Percentiles rank a stretch among this genome's conserved stretches.
Conservation (phyloP, 164 flowering plant genomes). For the Echeveria elegans region DNA sequence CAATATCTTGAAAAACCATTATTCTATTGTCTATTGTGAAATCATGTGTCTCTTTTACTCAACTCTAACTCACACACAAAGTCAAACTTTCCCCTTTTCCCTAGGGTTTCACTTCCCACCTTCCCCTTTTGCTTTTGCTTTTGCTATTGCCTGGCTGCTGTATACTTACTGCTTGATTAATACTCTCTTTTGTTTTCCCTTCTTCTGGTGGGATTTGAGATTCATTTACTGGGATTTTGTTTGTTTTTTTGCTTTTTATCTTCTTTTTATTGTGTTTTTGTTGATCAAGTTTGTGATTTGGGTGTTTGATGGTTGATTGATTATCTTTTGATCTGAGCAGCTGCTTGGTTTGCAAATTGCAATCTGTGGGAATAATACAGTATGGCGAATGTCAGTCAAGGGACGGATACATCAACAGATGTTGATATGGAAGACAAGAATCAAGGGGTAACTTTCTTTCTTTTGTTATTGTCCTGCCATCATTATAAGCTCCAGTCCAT, state of each 20-base stretch:
- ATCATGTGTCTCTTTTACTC: too few species aligned
- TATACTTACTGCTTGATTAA: not conserved
- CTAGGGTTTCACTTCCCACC: not conserved
- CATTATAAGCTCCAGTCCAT: not conserved
- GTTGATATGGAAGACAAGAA: constrained; percentile 38
- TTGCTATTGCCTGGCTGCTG: too few species aligned
- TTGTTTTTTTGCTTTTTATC: not conserved
- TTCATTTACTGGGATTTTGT: not conserved
- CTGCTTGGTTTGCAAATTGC: too few species aligned
- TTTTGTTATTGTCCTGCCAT: not conserved
- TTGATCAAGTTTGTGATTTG: not conserved
- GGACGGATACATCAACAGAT: constrained; percentile 49
- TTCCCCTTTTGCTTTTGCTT: not conserved
- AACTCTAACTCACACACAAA: not conserved
- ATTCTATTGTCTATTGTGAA: too few species aligned
- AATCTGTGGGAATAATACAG: constrained; percentile 42
- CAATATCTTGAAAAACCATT: too few species aligned
- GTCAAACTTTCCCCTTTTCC: not conserved
- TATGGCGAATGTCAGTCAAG: constrained; percentile 44
- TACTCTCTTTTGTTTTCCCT: not conserved
- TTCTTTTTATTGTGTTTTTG: not conserved
- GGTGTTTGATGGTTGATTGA: not conserved
- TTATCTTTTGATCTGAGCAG: not conserved
- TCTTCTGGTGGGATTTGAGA: not conserved
- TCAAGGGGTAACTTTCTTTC: constrained; percentile 25